Base-by-base conservation (phyloP, 345 rosid genomes). In the Bruguiera gymnorhiza region DNA sequence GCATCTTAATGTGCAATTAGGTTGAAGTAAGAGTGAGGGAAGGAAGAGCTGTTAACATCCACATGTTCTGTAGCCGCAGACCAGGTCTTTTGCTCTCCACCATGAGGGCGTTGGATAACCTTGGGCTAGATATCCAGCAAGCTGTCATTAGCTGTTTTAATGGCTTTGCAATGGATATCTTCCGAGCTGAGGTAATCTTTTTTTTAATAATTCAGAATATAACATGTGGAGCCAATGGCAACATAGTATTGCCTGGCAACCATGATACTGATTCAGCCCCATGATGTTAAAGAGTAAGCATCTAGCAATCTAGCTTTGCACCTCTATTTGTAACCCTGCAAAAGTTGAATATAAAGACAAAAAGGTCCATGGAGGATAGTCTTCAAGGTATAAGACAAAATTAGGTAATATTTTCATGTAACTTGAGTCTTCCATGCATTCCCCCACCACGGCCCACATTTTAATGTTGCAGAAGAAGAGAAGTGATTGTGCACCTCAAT, bases 81-180 rank as follows among this genome's bases (percentile, higher is more conserved):
- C 96, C 97, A 0, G 98, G 99, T 70, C 91, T 95, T 8, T 78
- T 95, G 74, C 91, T 92, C 8, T 86, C 99, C 73, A 95, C 96
- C 37, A 92, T 95, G 94, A 85, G 88, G 78, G 97, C 98, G 51
- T 75, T 95, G 65, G 99, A 95, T 81, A 95, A 86, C 85, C 97
- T 95, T 24, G 99, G 98, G 8, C 79, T 95, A 63, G 99, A 95
- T 79, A 83, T 95, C 78, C 99, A 95, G 76, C 98, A 92, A 85
- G 98, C 99, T 21, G 99, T 92, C 65, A 89, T 90, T 65, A 95
- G 99, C 84, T 95, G 99, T 72, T 92, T 92, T 84, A 95, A 92
- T 58, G 99, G 97, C 27, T 95, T 95, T 56, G 92, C 99, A 19
- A 78, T 95, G 89, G 99, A 95, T 81, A 90, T 95, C 72, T 95